Conservation (phyloP, 129 eudicot genomes). For the Artemisia annua region DNA sequence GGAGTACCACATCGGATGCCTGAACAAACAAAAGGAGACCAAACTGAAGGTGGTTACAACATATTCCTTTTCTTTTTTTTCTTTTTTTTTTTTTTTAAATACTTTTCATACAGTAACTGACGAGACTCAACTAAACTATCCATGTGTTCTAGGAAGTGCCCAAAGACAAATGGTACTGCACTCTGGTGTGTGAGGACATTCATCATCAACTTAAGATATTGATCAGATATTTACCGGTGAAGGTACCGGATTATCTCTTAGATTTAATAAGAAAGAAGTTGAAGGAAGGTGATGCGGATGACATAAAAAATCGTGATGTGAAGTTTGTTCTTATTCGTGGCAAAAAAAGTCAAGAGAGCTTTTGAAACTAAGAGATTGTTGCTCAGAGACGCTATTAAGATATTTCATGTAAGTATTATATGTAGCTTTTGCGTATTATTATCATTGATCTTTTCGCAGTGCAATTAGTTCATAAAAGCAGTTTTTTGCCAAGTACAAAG, state of each 20-base stretch:
- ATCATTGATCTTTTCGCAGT: too few relatives aligned
- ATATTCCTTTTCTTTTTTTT: neutral
- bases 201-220: slow-evolving; percentile 45
- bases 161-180: slow-evolving; percentile 76
- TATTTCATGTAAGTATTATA: slow-evolving; percentile 68
- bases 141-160: slow-evolving; percentile 65
- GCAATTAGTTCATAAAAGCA: too few relatives aligned
- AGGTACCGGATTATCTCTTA: slow-evolving; percentile 41
- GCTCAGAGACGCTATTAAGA: slow-evolving; percentile 60
- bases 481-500: too few relatives aligned
- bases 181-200: slow-evolving; percentile 49
- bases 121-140: slow-evolving; percentile 8
- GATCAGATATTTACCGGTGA: slow-evolving; percentile 42
- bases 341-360: slow-evolving; percentile 44
- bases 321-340: slow-evolving; percentile 71
- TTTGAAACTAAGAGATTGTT: slow-evolving; percentile 47
- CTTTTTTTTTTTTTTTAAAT: too few relatives aligned
- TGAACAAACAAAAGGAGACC: slow-evolving; percentile 59
- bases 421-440: too few relatives aligned
- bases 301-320: slow-evolving; percentile 40
- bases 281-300: slow-evolving; percentile 22
- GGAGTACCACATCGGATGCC: slow-evolving; percentile 81
- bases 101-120: neutral
- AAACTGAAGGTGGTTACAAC: slow-evolving; percentile 55
- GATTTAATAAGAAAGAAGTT: slow-evolving; percentile 43